A percentile compares a stretch with the other conserved stretches of the same genome.
phyloP scores from a whole-genome alignment of 371 early-diverging fungal species.

The Phascolomyces articulosus region DNA sequence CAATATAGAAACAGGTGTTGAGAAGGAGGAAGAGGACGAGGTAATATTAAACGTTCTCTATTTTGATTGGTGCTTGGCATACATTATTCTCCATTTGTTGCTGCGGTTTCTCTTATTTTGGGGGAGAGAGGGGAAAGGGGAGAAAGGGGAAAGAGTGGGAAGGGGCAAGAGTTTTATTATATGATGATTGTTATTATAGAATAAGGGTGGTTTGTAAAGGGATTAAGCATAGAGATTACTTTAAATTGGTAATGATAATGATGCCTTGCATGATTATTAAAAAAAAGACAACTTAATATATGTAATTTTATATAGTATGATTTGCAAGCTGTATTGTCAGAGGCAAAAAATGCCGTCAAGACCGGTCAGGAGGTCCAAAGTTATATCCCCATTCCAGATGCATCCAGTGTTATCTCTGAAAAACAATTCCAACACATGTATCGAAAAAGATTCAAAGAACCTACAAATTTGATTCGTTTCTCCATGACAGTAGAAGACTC shows the following conservation, averaged over 20 bases:
- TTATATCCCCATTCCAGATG: slow-evolving; percentile 95
- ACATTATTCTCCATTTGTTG: not conserved
- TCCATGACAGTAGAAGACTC: slow-evolving; percentile 88
- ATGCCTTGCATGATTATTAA: too few species aligned
- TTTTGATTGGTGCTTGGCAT: slow-evolving; percentile 8
- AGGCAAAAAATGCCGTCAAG: slow-evolving; percentile 71
- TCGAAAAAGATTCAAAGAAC: slow-evolving; percentile 65
- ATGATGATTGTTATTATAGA: too few species aligned
- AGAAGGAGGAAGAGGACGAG: slow-evolving; percentile 92
- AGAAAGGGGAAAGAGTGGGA: not conserved
- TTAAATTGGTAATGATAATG: too few species aligned
- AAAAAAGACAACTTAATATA: too few species aligned
- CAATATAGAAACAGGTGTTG: slow-evolving; percentile 86
- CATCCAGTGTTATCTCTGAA: slow-evolving; percentile 59
- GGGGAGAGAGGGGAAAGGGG: not conserved
- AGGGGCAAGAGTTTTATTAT: too few species aligned
- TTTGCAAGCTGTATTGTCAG: slow-evolving; percentile 91
- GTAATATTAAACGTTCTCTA: slow-evolving; percentile 20
- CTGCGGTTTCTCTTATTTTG: not conserved
- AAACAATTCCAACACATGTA: slow-evolving; percentile 73
- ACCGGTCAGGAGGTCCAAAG: slow-evolving; percentile 57
- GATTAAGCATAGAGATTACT: too few species aligned
- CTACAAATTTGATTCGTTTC: slow-evolving; percentile 86
- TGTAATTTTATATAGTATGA: slow-evolving; percentile 73
- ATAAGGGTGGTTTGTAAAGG: too few species aligned